Conservation (phyloP, 2,329 filamentous ascomycete species). For the Aspergillus fumigatus region DNA sequence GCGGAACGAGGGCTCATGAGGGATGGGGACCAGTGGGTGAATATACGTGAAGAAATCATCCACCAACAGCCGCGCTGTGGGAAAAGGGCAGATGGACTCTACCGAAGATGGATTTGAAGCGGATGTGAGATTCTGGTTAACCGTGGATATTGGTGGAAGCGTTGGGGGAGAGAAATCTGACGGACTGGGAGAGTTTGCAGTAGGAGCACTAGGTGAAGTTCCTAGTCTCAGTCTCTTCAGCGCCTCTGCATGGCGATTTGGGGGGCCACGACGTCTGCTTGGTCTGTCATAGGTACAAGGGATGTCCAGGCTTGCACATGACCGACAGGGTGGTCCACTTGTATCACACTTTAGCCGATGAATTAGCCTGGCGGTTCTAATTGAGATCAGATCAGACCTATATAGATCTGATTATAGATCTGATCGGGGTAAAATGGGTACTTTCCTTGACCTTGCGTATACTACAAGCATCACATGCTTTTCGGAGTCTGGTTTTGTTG, state of each 20-base stretch:
- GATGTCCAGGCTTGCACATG: conserved; percentile 61
- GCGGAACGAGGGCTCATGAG: conserved; percentile 45
- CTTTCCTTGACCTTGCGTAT: conserved; percentile 51
- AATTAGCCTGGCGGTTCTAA: background rate
- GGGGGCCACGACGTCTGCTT: conserved; percentile 59
- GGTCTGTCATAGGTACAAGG: conserved; percentile 64
- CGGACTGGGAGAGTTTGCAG: conserved; percentile 32
- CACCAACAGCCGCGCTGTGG: conserved; percentile 37
- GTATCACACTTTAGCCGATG: conserved; percentile 54
- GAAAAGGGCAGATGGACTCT: conserved; percentile 43
- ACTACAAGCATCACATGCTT: conserved; percentile 52
- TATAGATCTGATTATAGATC: too few species aligned
- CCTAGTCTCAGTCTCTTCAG: conserved; percentile 59
- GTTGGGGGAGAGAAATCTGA: conserved; percentile 42
- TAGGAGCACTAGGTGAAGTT: conserved; percentile 13
- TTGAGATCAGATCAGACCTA: background rate
- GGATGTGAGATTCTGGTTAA: conserved; percentile 22
- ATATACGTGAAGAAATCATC: conserved; percentile 48
- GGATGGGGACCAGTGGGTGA: conserved; percentile 43
- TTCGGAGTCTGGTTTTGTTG: conserved; percentile 41
- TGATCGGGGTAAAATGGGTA: background rate
- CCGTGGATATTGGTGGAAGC: conserved; percentile 23
- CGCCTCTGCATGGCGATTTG: conserved; percentile 63
- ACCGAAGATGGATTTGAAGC: conserved; percentile 45
- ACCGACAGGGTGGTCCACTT: conserved; percentile 61